Conservation (phyloP, 192 early-diverging fungal species). For the Kickxella alabastrina region DNA sequence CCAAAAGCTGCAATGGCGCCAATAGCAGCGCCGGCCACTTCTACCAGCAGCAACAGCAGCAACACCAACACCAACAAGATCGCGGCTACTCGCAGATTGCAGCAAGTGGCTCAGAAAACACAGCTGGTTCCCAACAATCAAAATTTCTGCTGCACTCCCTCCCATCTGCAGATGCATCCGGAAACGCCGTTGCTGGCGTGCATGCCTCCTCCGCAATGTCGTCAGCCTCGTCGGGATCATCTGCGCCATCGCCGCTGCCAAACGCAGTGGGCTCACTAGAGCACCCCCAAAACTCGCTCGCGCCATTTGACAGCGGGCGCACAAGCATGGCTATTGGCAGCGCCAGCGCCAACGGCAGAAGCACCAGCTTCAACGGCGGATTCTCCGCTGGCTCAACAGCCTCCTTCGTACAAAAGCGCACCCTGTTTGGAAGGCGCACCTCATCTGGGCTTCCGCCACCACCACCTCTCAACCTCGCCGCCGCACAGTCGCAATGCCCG, state of each 20-base stretch:
- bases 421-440: conserved; percentile 40
- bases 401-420: conserved; percentile 39
- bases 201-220: not conserved
- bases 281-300: conserved; percentile 4
- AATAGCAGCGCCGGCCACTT: not conserved
- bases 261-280: conserved; percentile 6
- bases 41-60: not conserved
- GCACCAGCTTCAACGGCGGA: conserved; percentile 2
- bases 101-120: too few species aligned
- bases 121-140: too few species aligned
- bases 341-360: conserved; percentile 6
- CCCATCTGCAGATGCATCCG: not conserved
- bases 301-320: conserved; percentile 1
- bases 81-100: not conserved
- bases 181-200: not conserved
- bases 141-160: not conserved
- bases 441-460: conserved; percentile 42
- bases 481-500: conserved; percentile 34
- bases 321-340: conserved; percentile 4
- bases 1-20: too few species aligned
- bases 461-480: conserved; percentile 38
- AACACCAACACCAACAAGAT: not conserved
- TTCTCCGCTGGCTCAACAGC: conserved; percentile 4
- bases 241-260: conserved; percentile 2
- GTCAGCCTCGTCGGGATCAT: not conserved